Percentiles rank a stretch among this genome's conserved stretches.
These are phyloP conservation scores for Camillea tinctor DNA, from an alignment of 2,329 filamentous ascomycete species.

Conservation along the genomic window DNA sequence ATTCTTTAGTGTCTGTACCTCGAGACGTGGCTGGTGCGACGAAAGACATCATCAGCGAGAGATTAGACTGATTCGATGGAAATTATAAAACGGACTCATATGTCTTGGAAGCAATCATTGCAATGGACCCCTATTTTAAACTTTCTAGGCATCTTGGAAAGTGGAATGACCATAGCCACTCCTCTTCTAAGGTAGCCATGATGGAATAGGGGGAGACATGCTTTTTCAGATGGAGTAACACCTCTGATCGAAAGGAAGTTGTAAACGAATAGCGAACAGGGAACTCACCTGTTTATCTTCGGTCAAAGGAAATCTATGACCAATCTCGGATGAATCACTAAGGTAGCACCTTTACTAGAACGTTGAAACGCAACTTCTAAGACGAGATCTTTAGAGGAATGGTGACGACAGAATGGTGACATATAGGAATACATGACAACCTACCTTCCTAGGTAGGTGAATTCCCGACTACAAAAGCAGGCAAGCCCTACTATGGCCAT, in stretches of 20 bases:
- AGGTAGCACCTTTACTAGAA: not conserved
- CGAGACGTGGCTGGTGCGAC: not conserved
- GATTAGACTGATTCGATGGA: not conserved
- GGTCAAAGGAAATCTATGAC: not conserved
- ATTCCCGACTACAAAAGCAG: not conserved
- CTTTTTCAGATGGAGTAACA: not conserved
- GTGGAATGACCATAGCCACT: not conserved
- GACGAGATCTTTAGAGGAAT: not conserved
- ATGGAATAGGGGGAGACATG: not conserved
- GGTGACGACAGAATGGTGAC: not conserved
- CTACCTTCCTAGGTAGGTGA: too few relatives aligned
- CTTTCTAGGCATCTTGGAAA: not conserved
- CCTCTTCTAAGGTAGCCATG: not conserved
- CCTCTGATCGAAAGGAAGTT: not conserved
- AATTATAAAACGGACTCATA: not conserved
- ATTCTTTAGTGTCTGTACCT: not conserved
- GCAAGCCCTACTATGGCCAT: not conserved
- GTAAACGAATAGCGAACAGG: not conserved
- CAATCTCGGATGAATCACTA: not conserved
- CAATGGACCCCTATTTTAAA: not conserved
- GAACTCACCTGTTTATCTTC: not conserved
- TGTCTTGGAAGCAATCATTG: not conserved
- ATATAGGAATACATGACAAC: too few relatives aligned
- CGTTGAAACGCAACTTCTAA: not conserved
- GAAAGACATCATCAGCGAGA: not conserved